phyloP scores from a whole-genome alignment of 352 stramenopile genomes.

The Peronospora belbahrii region DNA sequence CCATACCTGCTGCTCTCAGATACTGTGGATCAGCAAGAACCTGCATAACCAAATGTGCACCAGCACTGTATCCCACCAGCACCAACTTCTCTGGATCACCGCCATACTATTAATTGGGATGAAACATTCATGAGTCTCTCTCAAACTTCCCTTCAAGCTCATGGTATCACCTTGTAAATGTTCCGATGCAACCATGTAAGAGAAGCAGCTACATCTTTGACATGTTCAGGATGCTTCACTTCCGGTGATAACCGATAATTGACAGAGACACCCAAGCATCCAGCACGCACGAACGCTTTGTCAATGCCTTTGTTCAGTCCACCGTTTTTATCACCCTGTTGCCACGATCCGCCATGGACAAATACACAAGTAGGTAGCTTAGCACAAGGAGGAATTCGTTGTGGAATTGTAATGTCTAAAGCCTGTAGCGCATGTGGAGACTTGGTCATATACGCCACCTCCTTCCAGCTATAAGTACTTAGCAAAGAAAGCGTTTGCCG shows the following conservation, averaged over 20 bases:
- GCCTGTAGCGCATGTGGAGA: conserved; percentile 38
- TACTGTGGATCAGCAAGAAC: conserved; percentile 50
- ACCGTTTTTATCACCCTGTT: conserved; percentile 72
- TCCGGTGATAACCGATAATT: conserved; percentile 81
- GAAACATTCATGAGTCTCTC: conserved; percentile 5
- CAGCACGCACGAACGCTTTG: conserved; percentile 42
- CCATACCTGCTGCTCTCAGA: conserved; percentile 30
- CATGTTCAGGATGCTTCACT: conserved; percentile 64
- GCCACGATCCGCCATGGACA: conserved; percentile 78
- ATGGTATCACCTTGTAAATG: conserved; percentile 47
- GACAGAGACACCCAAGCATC: conserved; percentile 53
- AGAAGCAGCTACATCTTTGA: conserved; percentile 49
- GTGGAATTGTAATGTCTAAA: conserved; percentile 64
- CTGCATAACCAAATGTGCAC: conserved; percentile 74
- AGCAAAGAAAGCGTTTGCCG: conserved; percentile 27
- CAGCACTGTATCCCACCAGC: conserved; percentile 66
- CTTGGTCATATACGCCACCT: conserved; percentile 46
- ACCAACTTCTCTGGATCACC: conserved; percentile 54
- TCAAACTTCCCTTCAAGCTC: neutral
- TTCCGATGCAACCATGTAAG: conserved; percentile 60
- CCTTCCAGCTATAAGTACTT: conserved; percentile 49
- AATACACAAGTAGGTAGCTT: conserved; percentile 70
- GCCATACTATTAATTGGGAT: conserved; percentile 41
- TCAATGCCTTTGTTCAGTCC: conserved; percentile 58
- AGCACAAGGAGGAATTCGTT: conserved; percentile 9